These are phyloP conservation scores for Auriscalpium microsporum DNA, from an alignment of 768 basidiomycete species.

Conservation along the genomic window DNA sequence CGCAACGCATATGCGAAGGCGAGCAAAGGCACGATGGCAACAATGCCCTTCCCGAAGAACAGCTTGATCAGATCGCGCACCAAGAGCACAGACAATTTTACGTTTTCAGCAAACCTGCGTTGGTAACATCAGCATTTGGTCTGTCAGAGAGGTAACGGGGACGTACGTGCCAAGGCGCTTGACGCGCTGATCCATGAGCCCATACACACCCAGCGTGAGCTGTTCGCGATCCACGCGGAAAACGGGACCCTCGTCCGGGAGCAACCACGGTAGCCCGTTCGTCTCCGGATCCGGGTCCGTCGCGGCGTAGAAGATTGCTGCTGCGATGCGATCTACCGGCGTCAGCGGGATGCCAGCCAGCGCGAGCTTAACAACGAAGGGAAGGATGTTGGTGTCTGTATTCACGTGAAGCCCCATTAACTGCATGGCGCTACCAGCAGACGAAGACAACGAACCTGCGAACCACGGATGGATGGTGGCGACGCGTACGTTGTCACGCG, in stretches of 20 bases:
- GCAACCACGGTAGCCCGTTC: conserved; percentile 20
- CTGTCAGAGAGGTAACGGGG: too few relatives aligned
- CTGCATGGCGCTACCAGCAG: neutral
- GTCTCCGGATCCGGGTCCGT: conserved; percentile 19
- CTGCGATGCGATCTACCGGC: conserved; percentile 24
- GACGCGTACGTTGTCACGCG: conserved; percentile 16
- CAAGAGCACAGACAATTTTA: too few relatives aligned
- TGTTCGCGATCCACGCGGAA: conserved; percentile 17
- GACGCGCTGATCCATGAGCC: conserved; percentile 12
- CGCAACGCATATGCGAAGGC: too few relatives aligned
- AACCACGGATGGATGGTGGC: conserved; percentile 25
- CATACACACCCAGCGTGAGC: conserved; percentile 20
- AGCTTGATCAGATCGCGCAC: too few relatives aligned
- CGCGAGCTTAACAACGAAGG: conserved; percentile 5
- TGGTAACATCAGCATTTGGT: too few relatives aligned
- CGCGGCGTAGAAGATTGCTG: conserved; percentile 23
- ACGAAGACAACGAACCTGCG: conserved; percentile 16
- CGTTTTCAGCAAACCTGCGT: too few relatives aligned
- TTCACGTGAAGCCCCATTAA: neutral
- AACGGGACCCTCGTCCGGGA: conserved; percentile 23
- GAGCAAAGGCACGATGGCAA: too few relatives aligned
- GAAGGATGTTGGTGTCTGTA: conserved; percentile 18
- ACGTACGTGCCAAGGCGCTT: conserved; percentile 2
- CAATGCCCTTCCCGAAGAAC: too few relatives aligned
- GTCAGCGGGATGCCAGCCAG: conserved; percentile 23